Conservation (phyloP, 2,329 filamentous ascomycete species). For the Ophiostoma perfectum region DNA sequence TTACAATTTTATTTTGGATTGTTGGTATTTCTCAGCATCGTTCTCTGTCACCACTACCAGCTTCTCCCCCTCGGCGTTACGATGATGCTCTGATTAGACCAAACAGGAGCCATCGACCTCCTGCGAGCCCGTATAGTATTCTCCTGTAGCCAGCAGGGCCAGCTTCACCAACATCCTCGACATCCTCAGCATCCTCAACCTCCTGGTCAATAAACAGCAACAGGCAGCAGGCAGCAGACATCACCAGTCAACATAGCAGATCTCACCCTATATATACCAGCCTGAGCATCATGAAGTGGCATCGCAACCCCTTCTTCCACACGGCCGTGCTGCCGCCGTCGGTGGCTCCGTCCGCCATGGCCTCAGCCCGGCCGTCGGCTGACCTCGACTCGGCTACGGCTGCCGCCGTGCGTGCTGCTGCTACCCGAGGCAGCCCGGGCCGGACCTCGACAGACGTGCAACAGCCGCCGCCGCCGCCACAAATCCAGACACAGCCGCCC, state of each 20-base stretch:
- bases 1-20: background rate
- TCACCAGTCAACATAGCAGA: too few species aligned
- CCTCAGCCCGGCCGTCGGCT: constrained; percentile 24
- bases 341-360: constrained; percentile 23
- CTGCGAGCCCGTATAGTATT: background rate
- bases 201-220: too few species aligned
- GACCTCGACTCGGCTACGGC: constrained; percentile 24
- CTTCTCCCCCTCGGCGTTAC: background rate
- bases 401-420: background rate
- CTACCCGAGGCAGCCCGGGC: background rate
- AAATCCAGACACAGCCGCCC: background rate
- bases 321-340: constrained; percentile 27
- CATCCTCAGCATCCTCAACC: background rate
- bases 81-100: background rate
- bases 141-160: background rate
- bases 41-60: background rate
- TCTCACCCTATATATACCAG: background rate
- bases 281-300: constrained; percentile 26
- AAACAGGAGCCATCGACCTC: too few species aligned
- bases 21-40: background rate
- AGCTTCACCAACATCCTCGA: background rate
- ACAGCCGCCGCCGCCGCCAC: constrained; percentile 8
- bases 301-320: constrained; percentile 28
- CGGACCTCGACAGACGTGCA: background rate
- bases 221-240: background rate